phyloP scores from a whole-genome alignment of 164 flowering plant genomes.

The Protea cynaroides region DNA sequence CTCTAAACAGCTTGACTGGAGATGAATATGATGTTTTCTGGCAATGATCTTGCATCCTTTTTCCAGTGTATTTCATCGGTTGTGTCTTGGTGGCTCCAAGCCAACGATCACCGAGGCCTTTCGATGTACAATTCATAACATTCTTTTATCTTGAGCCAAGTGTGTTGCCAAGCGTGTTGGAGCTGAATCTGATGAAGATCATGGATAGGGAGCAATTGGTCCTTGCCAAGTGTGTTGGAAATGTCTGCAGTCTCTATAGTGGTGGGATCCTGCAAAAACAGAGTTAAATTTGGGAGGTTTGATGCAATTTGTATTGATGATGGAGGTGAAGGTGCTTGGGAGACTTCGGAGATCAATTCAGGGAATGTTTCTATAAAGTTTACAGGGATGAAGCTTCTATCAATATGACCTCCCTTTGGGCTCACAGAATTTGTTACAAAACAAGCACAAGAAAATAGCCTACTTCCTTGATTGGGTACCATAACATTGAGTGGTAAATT shows the following conservation, averaged over 20 bases:
- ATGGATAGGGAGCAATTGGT: conserved; percentile 6
- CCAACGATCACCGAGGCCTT: conserved; percentile 32
- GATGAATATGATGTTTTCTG: conserved; percentile 27
- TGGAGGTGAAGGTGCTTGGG: conserved; percentile 20
- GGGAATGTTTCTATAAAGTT: conserved; percentile 43
- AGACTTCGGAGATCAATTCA: conserved; percentile 14
- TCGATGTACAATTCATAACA: conserved; percentile 9
- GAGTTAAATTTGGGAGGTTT: conserved; percentile 31
- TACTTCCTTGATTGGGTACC: conserved; percentile 4
- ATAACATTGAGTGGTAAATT: conserved; percentile 12
- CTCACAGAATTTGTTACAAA: conserved; percentile 14
- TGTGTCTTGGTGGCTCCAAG: conserved; percentile 54
- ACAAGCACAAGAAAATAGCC: conserved; percentile 5
- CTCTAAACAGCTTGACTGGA: conserved; percentile 56
- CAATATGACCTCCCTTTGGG: not conserved
- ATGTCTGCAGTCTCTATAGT: conserved; percentile 10
- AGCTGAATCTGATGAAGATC: conserved; percentile 20
- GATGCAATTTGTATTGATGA: conserved; percentile 13
- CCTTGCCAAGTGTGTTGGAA: conserved; percentile 9
- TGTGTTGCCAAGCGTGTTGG: conserved; percentile 19
- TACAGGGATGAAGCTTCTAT: conserved; percentile 21
- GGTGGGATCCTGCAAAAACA: conserved; percentile 39
- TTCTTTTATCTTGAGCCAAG: conserved; percentile 29
- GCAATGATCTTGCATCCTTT: conserved; percentile 12
- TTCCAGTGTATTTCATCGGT: conserved; percentile 49